Evolutionary conservation across 192 early-diverging fungal species (phyloP).

Genomic region (Coemansia sp.): DNA sequence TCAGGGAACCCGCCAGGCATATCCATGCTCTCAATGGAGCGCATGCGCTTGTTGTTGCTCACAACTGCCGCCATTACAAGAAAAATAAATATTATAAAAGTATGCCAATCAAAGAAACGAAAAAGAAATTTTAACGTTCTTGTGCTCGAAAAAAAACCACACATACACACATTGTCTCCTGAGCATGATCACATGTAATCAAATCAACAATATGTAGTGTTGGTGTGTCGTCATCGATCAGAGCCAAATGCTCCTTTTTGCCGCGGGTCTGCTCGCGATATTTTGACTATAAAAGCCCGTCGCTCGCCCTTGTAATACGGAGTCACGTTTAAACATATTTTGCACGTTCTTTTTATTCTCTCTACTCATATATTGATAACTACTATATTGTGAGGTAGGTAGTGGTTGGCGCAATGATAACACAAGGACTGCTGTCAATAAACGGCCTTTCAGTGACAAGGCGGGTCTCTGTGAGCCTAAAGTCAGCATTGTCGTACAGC

Average conservation of each 20-base stretch:
- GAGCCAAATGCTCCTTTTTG: neutral
- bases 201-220: neutral
- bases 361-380: too few species aligned
- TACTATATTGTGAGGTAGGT: too few species aligned
- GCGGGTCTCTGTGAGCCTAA: too few species aligned
- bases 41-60: constrained; percentile 32
- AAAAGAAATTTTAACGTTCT: neutral
- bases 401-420: too few species aligned
- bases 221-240: neutral
- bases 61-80: constrained; percentile 2
- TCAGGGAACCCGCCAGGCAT: constrained; percentile 43
- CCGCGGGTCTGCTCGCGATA: too few species aligned
- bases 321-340: too few species aligned
- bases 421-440: too few species aligned
- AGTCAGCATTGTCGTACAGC: neutral
- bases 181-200: neutral
- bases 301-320: too few species aligned
- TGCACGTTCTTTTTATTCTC: too few species aligned
- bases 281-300: neutral
- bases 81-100: neutral
- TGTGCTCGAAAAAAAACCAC: neutral
- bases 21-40: constrained; percentile 18
- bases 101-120: neutral
- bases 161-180: neutral
- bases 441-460: too few species aligned